These are phyloP conservation scores for Psilocybe sp. DNA, from an alignment of 768 basidiomycete genomes.

Conservation along the genomic window DNA sequence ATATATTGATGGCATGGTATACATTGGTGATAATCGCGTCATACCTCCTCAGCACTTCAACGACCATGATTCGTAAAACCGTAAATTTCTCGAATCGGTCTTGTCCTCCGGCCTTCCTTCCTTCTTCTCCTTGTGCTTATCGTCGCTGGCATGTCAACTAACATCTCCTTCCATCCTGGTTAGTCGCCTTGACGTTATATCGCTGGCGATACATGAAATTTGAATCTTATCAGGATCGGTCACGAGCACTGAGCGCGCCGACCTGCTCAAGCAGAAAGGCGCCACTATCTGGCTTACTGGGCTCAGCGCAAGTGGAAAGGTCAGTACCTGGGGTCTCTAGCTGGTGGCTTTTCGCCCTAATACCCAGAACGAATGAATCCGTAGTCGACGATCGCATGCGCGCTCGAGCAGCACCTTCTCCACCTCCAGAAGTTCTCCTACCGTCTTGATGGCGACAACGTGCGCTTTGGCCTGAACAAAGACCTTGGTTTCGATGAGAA, in stretches of 20 bases:
- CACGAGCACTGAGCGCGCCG: constrained; percentile 58
- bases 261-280: constrained; percentile 75
- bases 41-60: not conserved
- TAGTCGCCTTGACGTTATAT: constrained; percentile 8
- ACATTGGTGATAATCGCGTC: not conserved
- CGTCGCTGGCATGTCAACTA: constrained; percentile 35
- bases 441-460: constrained; percentile 93
- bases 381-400: constrained; percentile 97
- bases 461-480: constrained; percentile 95
- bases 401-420: constrained; percentile 92
- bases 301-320: constrained; percentile 93
- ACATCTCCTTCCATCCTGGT: constrained; percentile 75
- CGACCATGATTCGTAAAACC: not conserved
- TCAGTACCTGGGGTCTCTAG: constrained; percentile 24
- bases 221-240: constrained; percentile 63
- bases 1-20: not conserved
- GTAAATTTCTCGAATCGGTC: too few species aligned
- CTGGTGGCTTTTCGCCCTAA: too few species aligned
- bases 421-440: constrained; percentile 85
- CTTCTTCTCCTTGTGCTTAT: not conserved
- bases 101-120: not conserved
- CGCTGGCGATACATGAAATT: not conserved
- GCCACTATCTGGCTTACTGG: constrained; percentile 97
- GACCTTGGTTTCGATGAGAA: constrained; percentile 92
- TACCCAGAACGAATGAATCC: too few species aligned